phyloP scores from a whole-genome alignment of 2,329 filamentous ascomycete genomes.

The Alternaria sp. region DNA sequence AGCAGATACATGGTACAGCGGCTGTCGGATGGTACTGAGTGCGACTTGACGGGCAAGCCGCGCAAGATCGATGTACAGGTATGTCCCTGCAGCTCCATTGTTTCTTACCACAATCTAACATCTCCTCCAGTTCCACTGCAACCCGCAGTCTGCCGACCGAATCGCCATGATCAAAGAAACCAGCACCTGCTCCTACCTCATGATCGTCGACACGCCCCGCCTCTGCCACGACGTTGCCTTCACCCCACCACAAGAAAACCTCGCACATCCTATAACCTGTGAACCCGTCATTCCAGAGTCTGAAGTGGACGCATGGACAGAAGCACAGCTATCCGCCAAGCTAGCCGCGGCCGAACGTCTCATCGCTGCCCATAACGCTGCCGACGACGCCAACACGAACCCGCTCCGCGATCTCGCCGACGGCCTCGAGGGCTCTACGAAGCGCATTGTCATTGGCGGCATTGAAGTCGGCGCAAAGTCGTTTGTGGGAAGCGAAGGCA shows the following conservation, averaged over 20 bases:
- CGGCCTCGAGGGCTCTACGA: constrained; percentile 36
- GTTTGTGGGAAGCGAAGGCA: constrained; percentile 62
- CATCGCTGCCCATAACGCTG: constrained; percentile 23
- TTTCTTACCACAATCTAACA: too few relatives aligned
- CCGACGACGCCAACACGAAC: constrained; percentile 33
- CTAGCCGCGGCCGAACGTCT: constrained; percentile 32
- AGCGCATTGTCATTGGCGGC: constrained; percentile 60
- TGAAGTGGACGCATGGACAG: constrained; percentile 56
- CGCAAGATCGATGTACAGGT: constrained; percentile 83
- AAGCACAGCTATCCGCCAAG: constrained; percentile 41
- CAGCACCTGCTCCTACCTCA: constrained; percentile 87
- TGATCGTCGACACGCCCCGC: constrained; percentile 89
- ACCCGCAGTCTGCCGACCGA: constrained; percentile 74
- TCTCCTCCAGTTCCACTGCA: constrained; percentile 68
- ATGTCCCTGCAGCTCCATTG: constrained; percentile 12
- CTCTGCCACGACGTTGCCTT: constrained; percentile 90
- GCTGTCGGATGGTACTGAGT: constrained; percentile 78
- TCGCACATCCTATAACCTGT: constrained; percentile 78
- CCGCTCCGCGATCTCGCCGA: constrained; percentile 44
- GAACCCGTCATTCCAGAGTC: constrained; percentile 70
- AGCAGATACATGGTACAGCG: constrained; percentile 86
- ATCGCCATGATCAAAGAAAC: constrained; percentile 95
- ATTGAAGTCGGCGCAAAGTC: constrained; percentile 65
- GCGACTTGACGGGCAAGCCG: constrained; percentile 82
- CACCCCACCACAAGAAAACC: constrained; percentile 77